These are phyloP conservation scores for Schoenoplectus tabernaemontani DNA, from an alignment of 202 grass and related monocot genomes.

Conservation along the genomic window DNA sequence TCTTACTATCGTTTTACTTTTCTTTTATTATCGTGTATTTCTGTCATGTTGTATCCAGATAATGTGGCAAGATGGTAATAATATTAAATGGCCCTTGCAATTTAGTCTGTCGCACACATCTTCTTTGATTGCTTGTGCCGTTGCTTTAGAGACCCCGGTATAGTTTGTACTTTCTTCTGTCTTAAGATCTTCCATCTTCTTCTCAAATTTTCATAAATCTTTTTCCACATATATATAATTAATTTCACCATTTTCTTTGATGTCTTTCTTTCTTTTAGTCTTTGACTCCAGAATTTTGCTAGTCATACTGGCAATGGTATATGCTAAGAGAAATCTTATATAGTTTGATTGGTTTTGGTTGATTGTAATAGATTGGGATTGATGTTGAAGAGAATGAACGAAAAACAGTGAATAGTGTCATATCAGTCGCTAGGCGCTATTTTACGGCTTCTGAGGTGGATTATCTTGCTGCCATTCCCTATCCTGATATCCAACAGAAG, in stretches of 20 bases:
- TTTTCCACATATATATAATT: not conserved
- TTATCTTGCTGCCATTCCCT: slow-evolving; percentile 44
- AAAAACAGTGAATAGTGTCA: slow-evolving; percentile 51
- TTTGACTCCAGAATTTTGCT: not conserved
- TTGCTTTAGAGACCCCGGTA: slow-evolving; percentile 59
- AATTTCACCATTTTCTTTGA: not conserved
- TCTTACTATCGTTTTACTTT: not conserved
- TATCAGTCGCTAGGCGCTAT: slow-evolving; percentile 70
- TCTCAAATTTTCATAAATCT: too few relatives aligned
- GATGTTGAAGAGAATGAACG: slow-evolving; percentile 84
- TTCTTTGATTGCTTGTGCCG: slow-evolving; percentile 83
- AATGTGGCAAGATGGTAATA: slow-evolving; percentile 39
- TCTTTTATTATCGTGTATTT: not conserved
- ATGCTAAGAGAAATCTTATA: slow-evolving; percentile 8
- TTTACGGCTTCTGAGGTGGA: slow-evolving; percentile 78
- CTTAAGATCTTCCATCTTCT: too few relatives aligned
- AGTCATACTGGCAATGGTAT: not conserved
- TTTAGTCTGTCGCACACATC: slow-evolving; percentile 92
- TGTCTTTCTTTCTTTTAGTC: not conserved
- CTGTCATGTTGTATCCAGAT: slow-evolving; percentile 32
- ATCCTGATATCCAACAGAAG: slow-evolving; percentile 54
- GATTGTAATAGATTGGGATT: slow-evolving; percentile 64
- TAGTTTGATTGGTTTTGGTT: not conserved
- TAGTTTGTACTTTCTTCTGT: not conserved
- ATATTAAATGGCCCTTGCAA: slow-evolving; percentile 46